A percentile compares a stretch with the other conserved stretches of the same genome.
Evolutionary conservation across 1,284 basidiomycete genomes (phyloP).

Genomic region (Ganoderma boninense): DNA sequence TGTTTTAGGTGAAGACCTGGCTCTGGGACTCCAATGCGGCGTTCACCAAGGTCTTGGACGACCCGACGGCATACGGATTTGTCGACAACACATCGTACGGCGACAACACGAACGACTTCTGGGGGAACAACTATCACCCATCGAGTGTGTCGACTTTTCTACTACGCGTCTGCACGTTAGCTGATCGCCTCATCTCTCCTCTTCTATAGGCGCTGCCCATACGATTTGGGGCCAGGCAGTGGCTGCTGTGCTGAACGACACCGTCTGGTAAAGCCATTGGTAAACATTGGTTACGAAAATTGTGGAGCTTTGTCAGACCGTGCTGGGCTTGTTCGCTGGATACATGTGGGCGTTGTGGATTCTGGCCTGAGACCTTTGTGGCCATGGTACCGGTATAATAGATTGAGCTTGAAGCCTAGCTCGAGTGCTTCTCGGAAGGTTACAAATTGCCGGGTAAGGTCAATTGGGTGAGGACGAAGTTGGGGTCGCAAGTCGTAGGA

Average conservation of each 20-base stretch:
- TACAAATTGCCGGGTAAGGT: not conserved
- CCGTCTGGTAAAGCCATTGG: conserved; percentile 1
- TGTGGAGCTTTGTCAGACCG: not conserved
- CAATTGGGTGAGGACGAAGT: not conserved
- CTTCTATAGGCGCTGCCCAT: conserved; percentile 31
- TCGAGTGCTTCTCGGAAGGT: not conserved
- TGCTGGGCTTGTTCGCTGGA: too few relatives aligned
- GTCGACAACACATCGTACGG: conserved; percentile 60
- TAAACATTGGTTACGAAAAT: not conserved
- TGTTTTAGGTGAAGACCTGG: conserved; percentile 54
- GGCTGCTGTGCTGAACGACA: conserved; percentile 25
- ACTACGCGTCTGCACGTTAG: not conserved
- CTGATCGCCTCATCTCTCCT: not conserved
- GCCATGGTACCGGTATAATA: not conserved
- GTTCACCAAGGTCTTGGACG: conserved; percentile 59
- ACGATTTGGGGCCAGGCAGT: conserved; percentile 38
- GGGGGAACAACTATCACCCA: conserved; percentile 48
- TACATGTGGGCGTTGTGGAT: not conserved
- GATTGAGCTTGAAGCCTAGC: not conserved
- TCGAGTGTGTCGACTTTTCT: conserved; percentile 12
- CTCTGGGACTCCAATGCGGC: conserved; percentile 60
- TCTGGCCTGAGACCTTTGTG: not conserved
- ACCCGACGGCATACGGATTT: conserved; percentile 60
- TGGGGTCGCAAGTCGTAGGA: not conserved
- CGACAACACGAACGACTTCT: conserved; percentile 54